phyloP scores from a whole-genome alignment of 1,284 basidiomycete genomes.

The Sporisorium iseilematis-ciliati region DNA sequence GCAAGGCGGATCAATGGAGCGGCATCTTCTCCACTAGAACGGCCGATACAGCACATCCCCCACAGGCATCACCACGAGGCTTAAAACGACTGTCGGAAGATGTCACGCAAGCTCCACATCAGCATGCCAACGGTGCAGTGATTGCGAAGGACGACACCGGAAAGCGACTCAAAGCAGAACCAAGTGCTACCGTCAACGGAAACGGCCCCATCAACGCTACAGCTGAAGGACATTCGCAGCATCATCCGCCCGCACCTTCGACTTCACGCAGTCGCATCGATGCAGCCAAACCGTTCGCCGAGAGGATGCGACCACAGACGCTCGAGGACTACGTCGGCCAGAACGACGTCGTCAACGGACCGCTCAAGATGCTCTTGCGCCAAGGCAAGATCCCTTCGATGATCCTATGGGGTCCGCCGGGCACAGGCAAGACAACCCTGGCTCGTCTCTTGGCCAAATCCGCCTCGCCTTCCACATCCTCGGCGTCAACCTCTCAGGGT shows the following conservation, averaged over 20 bases:
- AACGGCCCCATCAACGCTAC: not conserved
- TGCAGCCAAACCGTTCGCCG: slow-evolving; percentile 62
- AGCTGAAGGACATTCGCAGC: not conserved
- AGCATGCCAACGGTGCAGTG: not conserved
- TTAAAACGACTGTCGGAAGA: slow-evolving; percentile 12
- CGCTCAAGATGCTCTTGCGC: slow-evolving; percentile 57
- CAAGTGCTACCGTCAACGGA: not conserved
- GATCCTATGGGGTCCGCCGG: slow-evolving; percentile 68
- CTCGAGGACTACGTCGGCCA: slow-evolving; percentile 65
- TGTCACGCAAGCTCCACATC: not conserved
- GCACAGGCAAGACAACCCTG: slow-evolving; percentile 81
- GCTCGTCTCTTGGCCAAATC: slow-evolving; percentile 78
- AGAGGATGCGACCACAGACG: slow-evolving; percentile 62
- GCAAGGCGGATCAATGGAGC: slow-evolving; percentile 29
- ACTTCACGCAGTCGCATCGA: slow-evolving; percentile 40
- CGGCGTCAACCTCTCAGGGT: slow-evolving; percentile 51
- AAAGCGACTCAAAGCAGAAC: slow-evolving; percentile 16
- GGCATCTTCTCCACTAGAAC: slow-evolving; percentile 11
- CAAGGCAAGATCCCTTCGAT: slow-evolving; percentile 61
- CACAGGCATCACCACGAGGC: slow-evolving; percentile 12
- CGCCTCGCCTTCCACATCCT: slow-evolving; percentile 79
- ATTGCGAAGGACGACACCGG: not conserved
- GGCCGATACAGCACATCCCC: not conserved
- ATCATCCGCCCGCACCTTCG: slow-evolving; percentile 9
- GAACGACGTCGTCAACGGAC: slow-evolving; percentile 56